phyloP scores from a whole-genome alignment of 352 stramenopile genomes.

The Phytophthora constricta region DNA sequence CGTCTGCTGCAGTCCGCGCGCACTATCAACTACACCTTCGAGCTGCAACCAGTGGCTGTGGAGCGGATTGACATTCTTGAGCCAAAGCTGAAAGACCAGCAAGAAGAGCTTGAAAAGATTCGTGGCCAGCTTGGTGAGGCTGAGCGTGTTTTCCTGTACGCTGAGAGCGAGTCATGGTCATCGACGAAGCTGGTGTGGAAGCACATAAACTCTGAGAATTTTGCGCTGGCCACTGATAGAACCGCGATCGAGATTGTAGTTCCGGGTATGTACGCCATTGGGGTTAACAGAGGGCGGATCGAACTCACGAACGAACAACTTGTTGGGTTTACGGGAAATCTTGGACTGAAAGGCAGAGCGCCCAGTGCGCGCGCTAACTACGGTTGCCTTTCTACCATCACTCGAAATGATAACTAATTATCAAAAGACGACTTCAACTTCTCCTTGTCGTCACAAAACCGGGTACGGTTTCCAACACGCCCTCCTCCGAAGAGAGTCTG shows the following conservation, averaged over 20 bases:
- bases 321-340: too few species aligned
- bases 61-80: conserved; percentile 23
- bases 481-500: too few species aligned
- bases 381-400: too few species aligned
- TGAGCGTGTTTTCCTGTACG: conserved; percentile 2
- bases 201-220: neutral
- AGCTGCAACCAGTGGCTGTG: conserved; percentile 19
- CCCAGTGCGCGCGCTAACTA: too few species aligned
- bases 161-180: conserved; percentile 1
- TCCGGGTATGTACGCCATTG: conserved; percentile 12
- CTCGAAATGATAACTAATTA: too few species aligned
- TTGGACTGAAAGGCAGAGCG: too few species aligned
- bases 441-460: too few species aligned
- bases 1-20: conserved; percentile 15
- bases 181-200: conserved; percentile 6
- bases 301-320: too few species aligned
- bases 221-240: neutral
- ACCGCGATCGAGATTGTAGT: neutral
- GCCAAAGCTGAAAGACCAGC: conserved; percentile 30
- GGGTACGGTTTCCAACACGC: too few species aligned
- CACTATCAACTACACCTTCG: conserved; percentile 18
- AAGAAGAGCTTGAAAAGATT: conserved; percentile 26
- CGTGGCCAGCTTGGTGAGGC: neutral
- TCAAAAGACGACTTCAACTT: too few species aligned
- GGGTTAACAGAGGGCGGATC: neutral